These are phyloP conservation scores for Mycena latifolia DNA, from an alignment of 768 basidiomycete species.

Conservation along the genomic window DNA sequence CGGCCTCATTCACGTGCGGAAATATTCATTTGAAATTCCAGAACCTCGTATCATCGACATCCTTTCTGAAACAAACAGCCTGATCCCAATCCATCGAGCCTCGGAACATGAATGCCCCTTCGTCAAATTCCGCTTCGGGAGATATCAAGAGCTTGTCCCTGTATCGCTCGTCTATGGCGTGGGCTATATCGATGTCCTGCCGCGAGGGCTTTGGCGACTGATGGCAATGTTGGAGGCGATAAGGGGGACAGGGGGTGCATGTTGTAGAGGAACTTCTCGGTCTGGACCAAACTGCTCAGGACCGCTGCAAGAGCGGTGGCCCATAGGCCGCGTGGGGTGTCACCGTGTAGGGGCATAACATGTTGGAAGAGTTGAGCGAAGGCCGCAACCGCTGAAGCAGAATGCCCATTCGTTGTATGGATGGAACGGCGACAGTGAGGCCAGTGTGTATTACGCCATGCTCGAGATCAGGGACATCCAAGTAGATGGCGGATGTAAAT, in stretches of 20 bases:
- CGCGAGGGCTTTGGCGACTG: neutral
- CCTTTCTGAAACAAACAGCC: conserved; percentile 20
- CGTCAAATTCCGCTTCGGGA: conserved; percentile 20
- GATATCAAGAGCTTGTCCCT: conserved; percentile 15
- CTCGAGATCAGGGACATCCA: conserved; percentile 10
- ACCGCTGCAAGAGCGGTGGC: conserved; percentile 27
- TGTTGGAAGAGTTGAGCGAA: conserved; percentile 19
- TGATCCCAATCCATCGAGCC: conserved; percentile 24
- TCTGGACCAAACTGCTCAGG: conserved; percentile 20
- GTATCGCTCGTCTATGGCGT: conserved; percentile 6
- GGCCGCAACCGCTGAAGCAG: conserved; percentile 11
- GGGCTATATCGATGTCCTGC: conserved; percentile 18
- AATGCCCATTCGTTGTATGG: conserved; percentile 21
- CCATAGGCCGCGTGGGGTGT: conserved; percentile 21
- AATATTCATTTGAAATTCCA: conserved; percentile 17
- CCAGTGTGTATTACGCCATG: conserved; percentile 24
- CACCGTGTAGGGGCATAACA: conserved; percentile 14
- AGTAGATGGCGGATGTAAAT: conserved; percentile 24
- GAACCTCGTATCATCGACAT: conserved; percentile 16
- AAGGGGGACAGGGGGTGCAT: conserved; percentile 10
- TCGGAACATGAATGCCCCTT: conserved; percentile 22
- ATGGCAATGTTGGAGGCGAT: too few relatives aligned
- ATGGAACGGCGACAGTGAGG: conserved; percentile 19
- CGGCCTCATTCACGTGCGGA: conserved; percentile 17
- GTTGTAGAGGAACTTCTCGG: conserved; percentile 8